Evolutionary conservation across 352 stramenopile genomes (phyloP), one percentile per base, ranked within the genome.

Genomic region (Phytopythium oedochilum): DNA sequence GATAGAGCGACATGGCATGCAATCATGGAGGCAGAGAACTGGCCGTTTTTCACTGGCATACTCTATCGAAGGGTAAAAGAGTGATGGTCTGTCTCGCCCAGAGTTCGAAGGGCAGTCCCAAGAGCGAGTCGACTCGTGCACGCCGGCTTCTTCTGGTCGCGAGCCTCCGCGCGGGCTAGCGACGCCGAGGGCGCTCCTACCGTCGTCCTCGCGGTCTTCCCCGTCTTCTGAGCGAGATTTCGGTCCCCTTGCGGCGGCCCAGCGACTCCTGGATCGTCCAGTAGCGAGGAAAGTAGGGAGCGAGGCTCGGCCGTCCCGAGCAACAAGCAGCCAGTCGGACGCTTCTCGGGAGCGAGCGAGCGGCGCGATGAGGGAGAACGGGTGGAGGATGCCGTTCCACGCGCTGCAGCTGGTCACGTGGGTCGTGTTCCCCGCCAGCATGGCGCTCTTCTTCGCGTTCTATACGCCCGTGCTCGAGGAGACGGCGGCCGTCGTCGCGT

Each of bases 381-480:
- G 84, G 55, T 94, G 81, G 82, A 64, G 89, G 57, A 69, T 68
- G 61, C 84, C 84, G 51, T 92, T 92, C 71, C 82, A 94, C 64
- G 64, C 79, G 57, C 76, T 94, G 38, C 85, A 94, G 62, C 59
- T 94, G 42, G 72, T 77, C 49, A 92, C 85, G 29, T 94, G 85
- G 85, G 54, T 93, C 55, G 73, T 91, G 49, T 93, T 94, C 64
- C 85, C 85, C 28, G 63, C 64, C 38, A 72, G 92, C 62, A 84
- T 93, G 67, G 73, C 68, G 64, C 67, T 89, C 56, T 94, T 92
- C 70, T 92, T 89, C 65, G 76, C 68, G 32, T 91, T 93, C 65
- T 89, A 77, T 59, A 88, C 82, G 56, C 83, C 85, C 47, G 57
- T 92, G 46, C 61, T 94, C 23, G 48, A 84, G 43, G 36, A 53